A percentile compares a stretch with the other conserved stretches of the same genome.
Evolutionary conservation across 768 basidiomycete species (phyloP).

Genomic region (Tricholoma matsutake): DNA sequence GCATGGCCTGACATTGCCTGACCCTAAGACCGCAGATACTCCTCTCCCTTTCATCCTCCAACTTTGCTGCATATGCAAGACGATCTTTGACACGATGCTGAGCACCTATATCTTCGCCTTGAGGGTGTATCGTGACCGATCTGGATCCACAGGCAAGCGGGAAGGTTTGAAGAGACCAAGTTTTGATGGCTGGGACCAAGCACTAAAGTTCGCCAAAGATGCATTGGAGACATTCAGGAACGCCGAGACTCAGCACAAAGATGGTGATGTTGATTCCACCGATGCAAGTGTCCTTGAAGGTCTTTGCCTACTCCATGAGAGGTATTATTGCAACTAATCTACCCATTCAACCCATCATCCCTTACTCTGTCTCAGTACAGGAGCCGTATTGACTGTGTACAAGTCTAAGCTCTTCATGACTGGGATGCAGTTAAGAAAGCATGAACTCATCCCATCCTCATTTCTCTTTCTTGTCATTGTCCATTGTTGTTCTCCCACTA

Average conservation of each 20-base stretch:
- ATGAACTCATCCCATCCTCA: too few relatives aligned
- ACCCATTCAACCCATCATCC: neutral
- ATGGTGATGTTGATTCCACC: conserved; percentile 8
- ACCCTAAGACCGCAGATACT: neutral
- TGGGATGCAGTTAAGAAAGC: conserved; percentile 6
- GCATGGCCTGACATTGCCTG: neutral
- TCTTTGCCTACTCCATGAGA: conserved; percentile 10
- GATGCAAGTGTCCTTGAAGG: conserved; percentile 8
- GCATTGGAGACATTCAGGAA: neutral
- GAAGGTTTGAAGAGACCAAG: neutral
- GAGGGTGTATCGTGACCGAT: neutral
- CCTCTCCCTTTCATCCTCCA: too few relatives aligned
- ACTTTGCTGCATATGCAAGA: neutral
- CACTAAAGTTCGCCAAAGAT: neutral
- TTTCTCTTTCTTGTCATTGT: too few relatives aligned
- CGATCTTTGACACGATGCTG: neutral
- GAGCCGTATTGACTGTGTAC: conserved; percentile 9
- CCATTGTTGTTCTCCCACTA: too few relatives aligned
- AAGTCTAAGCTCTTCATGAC: conserved; percentile 8
- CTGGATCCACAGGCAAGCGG: neutral
- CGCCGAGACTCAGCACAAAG: conserved; percentile 2
- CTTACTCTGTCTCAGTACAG: conserved; percentile 12
- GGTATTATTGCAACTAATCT: conserved; percentile 4
- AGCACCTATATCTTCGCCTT: neutral
- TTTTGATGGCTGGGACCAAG: neutral